These are phyloP conservation scores for Uronychia binucleata DNA, from an alignment of 73 alveolate genomes.

Conservation along the genomic window DNA sequence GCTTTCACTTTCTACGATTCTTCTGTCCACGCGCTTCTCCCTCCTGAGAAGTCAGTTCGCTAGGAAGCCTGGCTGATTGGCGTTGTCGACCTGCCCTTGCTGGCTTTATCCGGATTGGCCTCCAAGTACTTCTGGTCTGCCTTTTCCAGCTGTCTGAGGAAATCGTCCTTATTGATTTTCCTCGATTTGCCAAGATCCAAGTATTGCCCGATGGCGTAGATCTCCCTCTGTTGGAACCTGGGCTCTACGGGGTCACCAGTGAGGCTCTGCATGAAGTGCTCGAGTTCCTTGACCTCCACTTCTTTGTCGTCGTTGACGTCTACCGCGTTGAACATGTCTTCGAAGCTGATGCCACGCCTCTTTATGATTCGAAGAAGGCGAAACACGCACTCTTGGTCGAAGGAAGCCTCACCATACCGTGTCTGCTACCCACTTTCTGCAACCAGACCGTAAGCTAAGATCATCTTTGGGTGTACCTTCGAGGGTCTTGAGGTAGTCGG, in stretches of 20 bases:
- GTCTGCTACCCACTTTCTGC: constrained; percentile 60
- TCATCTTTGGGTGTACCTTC: constrained; percentile 26
- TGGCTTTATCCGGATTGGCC: neutral
- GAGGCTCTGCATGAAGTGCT: constrained; percentile 41
- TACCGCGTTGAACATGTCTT: constrained; percentile 49
- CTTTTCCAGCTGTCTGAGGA: constrained; percentile 28
- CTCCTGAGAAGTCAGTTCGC: neutral
- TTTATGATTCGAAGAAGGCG: constrained; percentile 24
- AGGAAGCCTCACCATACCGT: constrained; percentile 26
- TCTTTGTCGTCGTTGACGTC: constrained; percentile 53
- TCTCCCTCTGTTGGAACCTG: constrained; percentile 56
- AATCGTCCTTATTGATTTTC: constrained; percentile 49
- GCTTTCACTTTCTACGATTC: neutral
- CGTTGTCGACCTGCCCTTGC: neutral
- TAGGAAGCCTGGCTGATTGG: neutral
- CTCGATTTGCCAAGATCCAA: constrained; percentile 60
- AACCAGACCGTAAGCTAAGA: constrained; percentile 53
- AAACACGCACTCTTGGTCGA: constrained; percentile 39
- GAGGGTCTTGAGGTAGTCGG: constrained; percentile 64
- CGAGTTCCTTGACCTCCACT: constrained; percentile 32
- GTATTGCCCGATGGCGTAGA: constrained; percentile 42
- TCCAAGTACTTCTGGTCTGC: constrained; percentile 34
- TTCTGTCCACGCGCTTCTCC: neutral
- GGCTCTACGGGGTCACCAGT: constrained; percentile 29
- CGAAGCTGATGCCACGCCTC: constrained; percentile 20